These are phyloP conservation scores for Trifolium subterraneum DNA, from an alignment of 306 rosid genomes.

Conservation along the genomic window DNA sequence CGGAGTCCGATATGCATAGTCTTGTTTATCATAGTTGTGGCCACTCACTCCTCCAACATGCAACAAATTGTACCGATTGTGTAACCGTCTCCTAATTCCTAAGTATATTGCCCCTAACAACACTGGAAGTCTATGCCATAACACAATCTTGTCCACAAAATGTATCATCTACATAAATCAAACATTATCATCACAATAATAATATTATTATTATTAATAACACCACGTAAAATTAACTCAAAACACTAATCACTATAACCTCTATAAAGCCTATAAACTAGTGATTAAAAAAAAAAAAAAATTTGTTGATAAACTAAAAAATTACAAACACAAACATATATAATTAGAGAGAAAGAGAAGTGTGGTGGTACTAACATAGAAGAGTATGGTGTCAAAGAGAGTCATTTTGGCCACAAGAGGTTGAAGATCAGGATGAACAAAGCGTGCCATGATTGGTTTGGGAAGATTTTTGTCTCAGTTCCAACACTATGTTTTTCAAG, in stretches of 20 bases:
- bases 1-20: conserved; percentile 56
- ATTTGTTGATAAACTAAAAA: not conserved
- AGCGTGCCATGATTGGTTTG: conserved; percentile 45
- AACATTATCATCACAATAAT: not conserved
- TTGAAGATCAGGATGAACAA: conserved; percentile 64
- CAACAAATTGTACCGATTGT: conserved; percentile 65
- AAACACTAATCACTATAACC: not conserved
- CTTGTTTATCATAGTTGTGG: conserved; percentile 47
- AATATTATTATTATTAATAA: not conserved
- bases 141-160: conserved; percentile 63
- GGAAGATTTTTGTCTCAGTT: not conserved
- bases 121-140: conserved; percentile 80
- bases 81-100: conserved; percentile 75
- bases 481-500: not conserved
- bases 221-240: not conserved
- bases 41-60: conserved; percentile 60
- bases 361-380: conserved; percentile 42
- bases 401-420: conserved; percentile 63
- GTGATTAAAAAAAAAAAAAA: no score
- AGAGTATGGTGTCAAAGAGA: conserved; percentile 57
- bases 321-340: not conserved
- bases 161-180: conserved; percentile 52
- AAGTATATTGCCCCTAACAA: conserved; percentile 61
- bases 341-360: not conserved
- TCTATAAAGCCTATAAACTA: not conserved